These are phyloP conservation scores for Juglanconis juglandina DNA, from an alignment of 2,329 filamentous ascomycete genomes.

Conservation along the genomic window DNA sequence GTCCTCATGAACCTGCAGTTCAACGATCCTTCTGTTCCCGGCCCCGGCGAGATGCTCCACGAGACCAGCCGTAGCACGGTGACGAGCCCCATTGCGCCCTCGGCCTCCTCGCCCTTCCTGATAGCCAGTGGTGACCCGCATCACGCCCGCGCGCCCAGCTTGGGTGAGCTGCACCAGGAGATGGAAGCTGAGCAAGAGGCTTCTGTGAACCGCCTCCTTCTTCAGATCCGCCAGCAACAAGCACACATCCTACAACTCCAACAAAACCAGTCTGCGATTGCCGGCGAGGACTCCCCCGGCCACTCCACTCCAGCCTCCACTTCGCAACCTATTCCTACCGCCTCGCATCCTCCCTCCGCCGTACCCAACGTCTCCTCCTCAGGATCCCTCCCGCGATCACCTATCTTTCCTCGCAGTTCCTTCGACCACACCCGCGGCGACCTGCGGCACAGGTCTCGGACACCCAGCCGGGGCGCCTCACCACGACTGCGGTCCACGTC, in stretches of 20 bases:
- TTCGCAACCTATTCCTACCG: constrained; percentile 10
- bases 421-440: constrained; percentile 57
- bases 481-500: constrained; percentile 56
- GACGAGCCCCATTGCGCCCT: constrained; percentile 8
- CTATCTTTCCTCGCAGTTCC: constrained; percentile 50
- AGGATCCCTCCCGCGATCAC: constrained; percentile 50
- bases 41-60: constrained; percentile 64
- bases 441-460: constrained; percentile 54
- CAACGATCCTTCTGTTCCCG: constrained; percentile 66
- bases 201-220: constrained; percentile 74
- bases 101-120: constrained; percentile 35
- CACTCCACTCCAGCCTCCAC: constrained; percentile 19
- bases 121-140: constrained; percentile 47
- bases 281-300: constrained; percentile 37
- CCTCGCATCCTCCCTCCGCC: constrained; percentile 32
- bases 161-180: constrained; percentile 76
- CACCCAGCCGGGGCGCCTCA: constrained; percentile 55
- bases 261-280: constrained; percentile 36
- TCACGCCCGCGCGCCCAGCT: constrained; percentile 65
- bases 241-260: constrained; percentile 64
- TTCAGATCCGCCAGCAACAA: constrained; percentile 74
- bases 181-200: constrained; percentile 76
- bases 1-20: constrained; percentile 71
- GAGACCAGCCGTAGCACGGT: constrained; percentile 39
- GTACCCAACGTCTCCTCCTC: constrained; percentile 34